These are phyloP conservation scores for Elsinoe fawcettii DNA, from an alignment of 2,329 filamentous ascomycete genomes.

Conservation along the genomic window DNA sequence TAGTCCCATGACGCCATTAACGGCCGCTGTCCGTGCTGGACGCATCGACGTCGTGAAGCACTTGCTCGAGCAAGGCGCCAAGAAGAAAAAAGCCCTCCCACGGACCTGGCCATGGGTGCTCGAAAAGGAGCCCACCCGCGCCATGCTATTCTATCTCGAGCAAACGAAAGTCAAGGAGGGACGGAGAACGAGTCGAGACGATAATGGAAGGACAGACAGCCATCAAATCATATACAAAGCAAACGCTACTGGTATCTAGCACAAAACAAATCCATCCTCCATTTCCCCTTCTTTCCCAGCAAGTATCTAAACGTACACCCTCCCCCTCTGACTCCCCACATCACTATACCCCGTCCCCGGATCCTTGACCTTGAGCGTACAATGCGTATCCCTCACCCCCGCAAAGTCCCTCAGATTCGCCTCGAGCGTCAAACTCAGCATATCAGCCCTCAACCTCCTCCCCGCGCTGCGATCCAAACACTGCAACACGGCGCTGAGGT, in stretches of 20 bases:
- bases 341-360: constrained; percentile 18
- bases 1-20: not conserved
- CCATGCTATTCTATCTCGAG: not conserved
- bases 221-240: not conserved
- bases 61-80: not conserved
- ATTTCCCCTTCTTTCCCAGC: too few species aligned
- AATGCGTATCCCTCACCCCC: constrained; percentile 26
- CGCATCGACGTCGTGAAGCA: not conserved
- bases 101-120: not conserved
- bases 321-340: not conserved
- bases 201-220: too few species aligned
- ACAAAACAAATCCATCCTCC: not conserved
- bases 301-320: not conserved
- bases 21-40: not conserved
- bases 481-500: constrained; percentile 25
- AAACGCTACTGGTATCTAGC: not conserved
- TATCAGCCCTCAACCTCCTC: constrained; percentile 1
- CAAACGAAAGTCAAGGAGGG: not conserved
- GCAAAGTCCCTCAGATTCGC: constrained; percentile 36
- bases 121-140: not conserved
- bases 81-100: not conserved
- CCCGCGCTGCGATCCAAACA: constrained; percentile 34
- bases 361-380: constrained; percentile 25
- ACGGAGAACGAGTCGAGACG: too few species aligned
- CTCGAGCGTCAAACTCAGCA: constrained; percentile 28